phyloP scores from a whole-genome alignment of 1,284 basidiomycete genomes.

The Entoloma clypeatum region DNA sequence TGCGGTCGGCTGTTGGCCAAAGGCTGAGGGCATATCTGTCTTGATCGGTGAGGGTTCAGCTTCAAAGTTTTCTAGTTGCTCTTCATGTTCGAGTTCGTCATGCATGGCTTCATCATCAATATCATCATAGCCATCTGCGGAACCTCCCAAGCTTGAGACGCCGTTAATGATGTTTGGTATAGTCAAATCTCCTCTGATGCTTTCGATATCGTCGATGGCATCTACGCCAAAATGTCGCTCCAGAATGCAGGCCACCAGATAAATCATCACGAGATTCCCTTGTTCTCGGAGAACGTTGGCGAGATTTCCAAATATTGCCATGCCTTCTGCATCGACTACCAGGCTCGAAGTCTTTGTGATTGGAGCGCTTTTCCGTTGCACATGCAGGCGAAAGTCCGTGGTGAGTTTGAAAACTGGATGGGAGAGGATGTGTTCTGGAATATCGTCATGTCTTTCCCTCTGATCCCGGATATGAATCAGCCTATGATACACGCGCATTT shows the following conservation, averaged over 20 bases:
- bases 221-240: conserved; percentile 70
- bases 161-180: conserved; percentile 82
- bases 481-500: conserved; percentile 94
- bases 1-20: conserved; percentile 10
- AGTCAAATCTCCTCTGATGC: conserved; percentile 57
- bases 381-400: conserved; percentile 74
- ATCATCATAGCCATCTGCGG: conserved; percentile 15
- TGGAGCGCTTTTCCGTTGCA: conserved; percentile 78
- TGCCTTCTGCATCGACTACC: conserved; percentile 58
- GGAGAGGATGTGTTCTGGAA: conserved; percentile 69
- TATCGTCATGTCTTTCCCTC: conserved; percentile 75
- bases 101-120: conserved; percentile 24
- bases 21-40: conserved; percentile 11
- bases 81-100: conserved; percentile 22
- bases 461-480: conserved; percentile 87
- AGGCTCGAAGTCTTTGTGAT: conserved; percentile 63
- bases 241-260: conserved; percentile 71
- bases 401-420: conserved; percentile 81
- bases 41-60: conserved; percentile 12
- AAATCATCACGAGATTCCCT: conserved; percentile 65
- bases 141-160: conserved; percentile 29
- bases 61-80: conserved; percentile 8
- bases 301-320: conserved; percentile 63
- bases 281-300: conserved; percentile 52
- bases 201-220: conserved; percentile 72